Conservation (phyloP, 2,329 filamentous ascomycete genomes). For the Botrytis sinoallii region DNA sequence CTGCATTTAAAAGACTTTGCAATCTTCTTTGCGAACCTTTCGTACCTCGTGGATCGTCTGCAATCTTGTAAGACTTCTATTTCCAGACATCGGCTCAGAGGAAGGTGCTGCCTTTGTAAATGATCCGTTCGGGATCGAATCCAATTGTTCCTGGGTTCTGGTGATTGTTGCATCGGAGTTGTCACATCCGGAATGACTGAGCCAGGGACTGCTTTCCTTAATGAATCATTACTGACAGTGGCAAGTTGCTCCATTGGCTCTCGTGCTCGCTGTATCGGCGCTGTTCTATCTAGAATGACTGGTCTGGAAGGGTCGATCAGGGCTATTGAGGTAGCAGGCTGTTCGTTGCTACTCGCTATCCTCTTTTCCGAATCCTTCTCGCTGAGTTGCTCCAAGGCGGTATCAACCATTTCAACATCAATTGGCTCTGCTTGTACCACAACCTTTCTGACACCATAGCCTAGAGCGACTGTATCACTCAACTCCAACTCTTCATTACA, state of each 20-base stretch:
- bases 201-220: not conserved
- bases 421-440: not conserved
- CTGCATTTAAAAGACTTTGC: conserved; percentile 14
- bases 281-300: not conserved
- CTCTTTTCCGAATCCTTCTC: not conserved
- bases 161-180: not conserved
- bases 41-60: conserved; percentile 4
- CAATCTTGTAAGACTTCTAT: conserved; percentile 14
- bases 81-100: not conserved
- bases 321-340: not conserved
- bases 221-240: not conserved
- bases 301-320: not conserved
- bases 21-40: conserved; percentile 11
- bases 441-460: conserved; percentile 21
- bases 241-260: not conserved
- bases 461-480: conserved; percentile 11
- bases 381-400: not conserved
- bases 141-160: not conserved
- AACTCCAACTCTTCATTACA: conserved; percentile 12
- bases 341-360: not conserved
- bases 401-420: not conserved
- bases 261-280: not conserved
- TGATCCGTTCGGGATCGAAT: not conserved
- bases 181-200: not conserved
- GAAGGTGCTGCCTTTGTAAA: not conserved